These are phyloP conservation scores for Aegilops tauschii DNA, from an alignment of 176 grass and related monocot species.

Conservation along the genomic window DNA sequence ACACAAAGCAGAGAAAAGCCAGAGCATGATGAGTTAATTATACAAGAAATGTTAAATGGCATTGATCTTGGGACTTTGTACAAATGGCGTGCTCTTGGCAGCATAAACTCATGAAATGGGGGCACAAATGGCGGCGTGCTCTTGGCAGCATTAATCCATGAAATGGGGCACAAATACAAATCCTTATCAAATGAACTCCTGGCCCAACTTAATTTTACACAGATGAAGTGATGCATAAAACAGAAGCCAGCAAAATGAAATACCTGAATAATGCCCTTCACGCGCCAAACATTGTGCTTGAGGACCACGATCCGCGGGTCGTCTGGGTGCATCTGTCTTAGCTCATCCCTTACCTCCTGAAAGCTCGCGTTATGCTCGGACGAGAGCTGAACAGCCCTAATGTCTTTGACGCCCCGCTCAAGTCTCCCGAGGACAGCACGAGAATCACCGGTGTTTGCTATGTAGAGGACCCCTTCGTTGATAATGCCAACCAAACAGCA, in stretches of 20 bases:
- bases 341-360: constrained; percentile 59
- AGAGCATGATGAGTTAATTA: constrained; percentile 5
- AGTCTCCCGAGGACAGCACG: constrained; percentile 60
- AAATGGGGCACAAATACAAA: neutral
- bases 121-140: neutral
- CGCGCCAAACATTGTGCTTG: constrained; percentile 79
- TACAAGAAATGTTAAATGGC: neutral
- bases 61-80: neutral
- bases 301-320: constrained; percentile 62
- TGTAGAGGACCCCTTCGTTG: constrained; percentile 53
- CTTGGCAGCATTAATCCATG: neutral
- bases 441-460: constrained; percentile 73
- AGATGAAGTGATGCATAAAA: neutral
- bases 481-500: constrained; percentile 69
- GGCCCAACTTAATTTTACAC: neutral
- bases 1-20: neutral
- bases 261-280: constrained; percentile 83
- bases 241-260: neutral
- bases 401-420: constrained; percentile 40
- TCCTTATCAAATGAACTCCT: neutral
- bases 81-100: neutral
- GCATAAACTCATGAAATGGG: neutral
- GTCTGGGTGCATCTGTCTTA: constrained; percentile 50
- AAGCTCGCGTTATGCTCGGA: constrained; percentile 59
- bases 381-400: constrained; percentile 53